These are phyloP conservation scores for Neurospora sublineolata DNA, from an alignment of 495 filamentous ascomycete genomes.

Conservation along the genomic window DNA sequence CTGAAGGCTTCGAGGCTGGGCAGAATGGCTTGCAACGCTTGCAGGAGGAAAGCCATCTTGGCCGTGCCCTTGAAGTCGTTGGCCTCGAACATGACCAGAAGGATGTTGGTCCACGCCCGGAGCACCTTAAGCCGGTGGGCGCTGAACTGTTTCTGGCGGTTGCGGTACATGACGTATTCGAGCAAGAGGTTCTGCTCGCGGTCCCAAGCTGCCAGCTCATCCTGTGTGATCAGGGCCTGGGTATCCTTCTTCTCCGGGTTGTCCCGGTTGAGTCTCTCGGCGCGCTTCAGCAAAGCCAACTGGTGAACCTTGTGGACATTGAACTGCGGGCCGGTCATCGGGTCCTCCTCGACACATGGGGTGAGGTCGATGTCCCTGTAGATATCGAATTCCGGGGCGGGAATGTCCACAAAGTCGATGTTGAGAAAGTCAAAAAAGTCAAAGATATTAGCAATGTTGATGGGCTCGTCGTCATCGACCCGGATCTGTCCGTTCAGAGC, in stretches of 20 bases:
- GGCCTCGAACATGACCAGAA: slow-evolving; percentile 65
- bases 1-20: slow-evolving; percentile 71
- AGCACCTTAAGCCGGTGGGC: slow-evolving; percentile 53
- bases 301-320: slow-evolving; percentile 54
- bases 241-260: slow-evolving; percentile 15
- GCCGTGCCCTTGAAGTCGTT: slow-evolving; percentile 58
- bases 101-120: slow-evolving; percentile 67
- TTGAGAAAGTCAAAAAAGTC: slow-evolving; percentile 90
- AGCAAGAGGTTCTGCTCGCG: slow-evolving; percentile 47
- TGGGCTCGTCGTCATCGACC: slow-evolving; percentile 47
- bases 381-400: slow-evolving; percentile 37
- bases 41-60: slow-evolving; percentile 65
- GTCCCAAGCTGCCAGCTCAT: slow-evolving; percentile 45
- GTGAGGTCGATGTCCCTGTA: slow-evolving; percentile 53
- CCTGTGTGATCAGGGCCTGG: slow-evolving; percentile 38
- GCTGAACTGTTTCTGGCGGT: slow-evolving; percentile 49
- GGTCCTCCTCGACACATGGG: slow-evolving; percentile 42
- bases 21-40: slow-evolving; percentile 71
- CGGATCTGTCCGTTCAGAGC: slow-evolving; percentile 66
- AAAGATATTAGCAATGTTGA: slow-evolving; percentile 62
- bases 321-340: slow-evolving; percentile 38
- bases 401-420: slow-evolving; percentile 42
- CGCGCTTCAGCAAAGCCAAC: slow-evolving; percentile 43
- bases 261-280: slow-evolving; percentile 26
- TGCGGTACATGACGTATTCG: slow-evolving; percentile 47